Conservation (phyloP, 805 yeast genomes). For the Starmera quercuum region DNA sequence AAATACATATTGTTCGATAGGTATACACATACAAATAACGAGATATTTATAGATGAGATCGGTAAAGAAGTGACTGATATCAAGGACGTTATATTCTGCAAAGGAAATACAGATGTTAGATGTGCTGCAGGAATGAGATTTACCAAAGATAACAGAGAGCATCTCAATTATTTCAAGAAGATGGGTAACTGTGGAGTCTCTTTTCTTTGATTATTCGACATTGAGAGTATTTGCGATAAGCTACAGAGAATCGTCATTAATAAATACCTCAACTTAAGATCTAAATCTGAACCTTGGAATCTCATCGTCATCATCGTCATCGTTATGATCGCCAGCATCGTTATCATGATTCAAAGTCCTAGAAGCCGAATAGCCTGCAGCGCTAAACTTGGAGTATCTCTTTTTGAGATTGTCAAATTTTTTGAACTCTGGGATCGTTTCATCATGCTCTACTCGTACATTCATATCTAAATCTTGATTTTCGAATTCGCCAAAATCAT, state of each 20-base stretch:
- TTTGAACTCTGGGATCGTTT: slow-evolving; percentile 13
- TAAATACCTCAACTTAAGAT: no score
- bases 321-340: not conserved
- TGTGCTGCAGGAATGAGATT: slow-evolving; percentile 20
- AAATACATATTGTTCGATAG: slow-evolving; percentile 9
- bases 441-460: slow-evolving; percentile 6
- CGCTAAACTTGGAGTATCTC: not conserved
- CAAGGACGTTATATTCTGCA: slow-evolving; percentile 65
- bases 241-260: no score
- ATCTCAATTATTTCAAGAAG: slow-evolving; percentile 19
- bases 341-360: not conserved
- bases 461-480: slow-evolving; percentile 17
- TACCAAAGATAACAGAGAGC: slow-evolving; percentile 16
- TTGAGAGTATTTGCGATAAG: no score
- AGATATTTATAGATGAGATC: slow-evolving; percentile 17
- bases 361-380: slow-evolving; percentile 1
- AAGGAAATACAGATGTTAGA: slow-evolving; percentile 60
- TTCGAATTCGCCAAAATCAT: slow-evolving; percentile 9
- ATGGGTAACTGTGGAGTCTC: slow-evolving; percentile 21
- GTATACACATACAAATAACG: slow-evolving; percentile 12
- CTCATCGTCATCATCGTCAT: slow-evolving; percentile 20
- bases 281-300: slow-evolving; percentile 28
- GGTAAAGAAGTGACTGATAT: slow-evolving; percentile 9
- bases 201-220: no score
- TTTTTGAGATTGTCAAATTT: slow-evolving; percentile 1